phyloP scores from a whole-genome alignment of 495 filamentous ascomycete genomes.

The Neurospora sp. region DNA sequence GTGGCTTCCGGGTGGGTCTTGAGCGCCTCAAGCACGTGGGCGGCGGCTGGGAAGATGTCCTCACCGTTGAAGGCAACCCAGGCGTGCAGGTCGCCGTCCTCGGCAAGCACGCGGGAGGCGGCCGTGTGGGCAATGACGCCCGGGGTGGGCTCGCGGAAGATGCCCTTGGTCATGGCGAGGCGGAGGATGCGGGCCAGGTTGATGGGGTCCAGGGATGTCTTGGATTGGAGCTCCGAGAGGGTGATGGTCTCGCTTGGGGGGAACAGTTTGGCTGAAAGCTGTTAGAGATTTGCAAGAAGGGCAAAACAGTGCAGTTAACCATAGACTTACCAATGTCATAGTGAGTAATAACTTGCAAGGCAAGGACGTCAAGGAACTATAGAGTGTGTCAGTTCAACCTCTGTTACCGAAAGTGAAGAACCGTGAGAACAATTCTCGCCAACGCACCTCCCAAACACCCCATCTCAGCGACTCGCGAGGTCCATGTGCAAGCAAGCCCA shows the following conservation, averaged over 20 bases:
- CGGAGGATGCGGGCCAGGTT: slow-evolving; percentile 45
- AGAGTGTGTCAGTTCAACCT: background rate
- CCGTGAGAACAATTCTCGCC: background rate
- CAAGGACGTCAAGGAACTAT: slow-evolving; percentile 30
- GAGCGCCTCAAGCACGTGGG: slow-evolving; percentile 29
- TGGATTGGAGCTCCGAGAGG: slow-evolving; percentile 32
- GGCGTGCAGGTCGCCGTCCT: slow-evolving; percentile 31
- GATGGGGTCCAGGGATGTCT: slow-evolving; percentile 30
- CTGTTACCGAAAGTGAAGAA: background rate
- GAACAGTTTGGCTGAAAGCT: slow-evolving; percentile 25
- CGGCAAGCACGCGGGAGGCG: slow-evolving; percentile 33
- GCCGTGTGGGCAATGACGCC: slow-evolving; percentile 45
- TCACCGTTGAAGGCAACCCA: slow-evolving; percentile 45
- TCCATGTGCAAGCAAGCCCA: slow-evolving; percentile 30
- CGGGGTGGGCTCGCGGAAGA: slow-evolving; percentile 44
- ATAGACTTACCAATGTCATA: slow-evolving; percentile 26
- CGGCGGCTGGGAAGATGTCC: slow-evolving; percentile 39
- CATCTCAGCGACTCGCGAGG: slow-evolving; percentile 32
- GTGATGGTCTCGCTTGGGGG: slow-evolving; percentile 30
- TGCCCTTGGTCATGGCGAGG: slow-evolving; percentile 44
- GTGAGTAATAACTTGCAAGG: slow-evolving; percentile 29
- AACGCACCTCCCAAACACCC: slow-evolving; percentile 31
- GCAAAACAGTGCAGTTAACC: background rate
- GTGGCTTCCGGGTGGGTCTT: slow-evolving; percentile 31
- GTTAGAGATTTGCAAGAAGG: slow-evolving; percentile 3